Conservation (phyloP, 495 filamentous ascomycete species). For the Aspergillus sparsus region DNA sequence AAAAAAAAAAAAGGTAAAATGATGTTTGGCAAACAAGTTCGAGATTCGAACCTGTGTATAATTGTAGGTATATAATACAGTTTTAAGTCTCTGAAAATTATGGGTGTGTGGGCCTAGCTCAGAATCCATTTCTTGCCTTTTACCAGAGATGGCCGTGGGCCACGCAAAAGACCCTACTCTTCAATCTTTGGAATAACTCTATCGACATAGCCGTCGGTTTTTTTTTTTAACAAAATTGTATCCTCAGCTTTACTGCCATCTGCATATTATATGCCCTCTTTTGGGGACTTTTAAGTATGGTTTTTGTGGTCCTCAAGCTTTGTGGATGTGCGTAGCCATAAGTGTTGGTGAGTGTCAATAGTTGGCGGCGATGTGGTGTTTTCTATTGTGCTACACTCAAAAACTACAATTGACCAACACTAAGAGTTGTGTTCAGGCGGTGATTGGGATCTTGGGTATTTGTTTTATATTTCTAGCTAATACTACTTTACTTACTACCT, state of each 20-base stretch:
- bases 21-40: background rate
- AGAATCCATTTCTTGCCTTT: slow-evolving; percentile 26
- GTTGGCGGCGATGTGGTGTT: no score
- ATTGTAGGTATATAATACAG: slow-evolving; percentile 7
- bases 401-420: no score
- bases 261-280: background rate
- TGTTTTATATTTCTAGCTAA: no score
- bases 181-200: slow-evolving; percentile 21
- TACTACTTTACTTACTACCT: no score
- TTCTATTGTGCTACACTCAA: no score
- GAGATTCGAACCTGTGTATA: slow-evolving; percentile 5
- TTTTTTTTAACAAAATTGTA: slow-evolving; percentile 5
- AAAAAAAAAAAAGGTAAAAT: background rate
- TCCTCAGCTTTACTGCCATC: background rate
- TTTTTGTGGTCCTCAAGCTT: no score
- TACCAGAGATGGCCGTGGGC: slow-evolving; percentile 25
- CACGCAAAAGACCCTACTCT: slow-evolving; percentile 24
- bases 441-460: no score
- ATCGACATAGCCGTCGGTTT: slow-evolving; percentile 22
- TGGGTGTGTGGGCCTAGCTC: slow-evolving; percentile 24
- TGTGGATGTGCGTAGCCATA: no score
- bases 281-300: background rate
- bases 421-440: no score
- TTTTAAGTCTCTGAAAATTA: background rate
- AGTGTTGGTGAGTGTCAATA: no score